Evolutionary conservation across 768 basidiomycete genomes (phyloP).

Genomic region (Mycena kentingensis): DNA sequence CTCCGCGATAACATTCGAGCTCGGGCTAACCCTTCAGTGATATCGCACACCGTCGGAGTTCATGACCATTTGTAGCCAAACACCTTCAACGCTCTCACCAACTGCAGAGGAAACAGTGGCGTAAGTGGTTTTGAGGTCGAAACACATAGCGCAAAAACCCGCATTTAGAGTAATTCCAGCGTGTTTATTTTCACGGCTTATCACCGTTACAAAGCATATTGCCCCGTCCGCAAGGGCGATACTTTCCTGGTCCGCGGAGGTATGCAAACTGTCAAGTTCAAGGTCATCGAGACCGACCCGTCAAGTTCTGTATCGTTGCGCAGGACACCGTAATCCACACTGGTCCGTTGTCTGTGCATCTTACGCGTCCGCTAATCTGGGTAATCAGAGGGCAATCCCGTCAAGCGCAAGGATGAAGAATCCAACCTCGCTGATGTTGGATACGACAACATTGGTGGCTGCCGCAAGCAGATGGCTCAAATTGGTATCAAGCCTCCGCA

Average conservation of each 20-base stretch:
- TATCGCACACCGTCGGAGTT: no score
- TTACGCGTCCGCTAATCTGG: slow-evolving; percentile 4
- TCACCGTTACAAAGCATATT: slow-evolving; percentile 86
- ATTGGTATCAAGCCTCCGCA: slow-evolving; percentile 99
- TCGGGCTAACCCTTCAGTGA: no score
- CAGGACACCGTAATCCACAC: slow-evolving; percentile 98
- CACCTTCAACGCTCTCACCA: no score
- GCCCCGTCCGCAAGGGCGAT: slow-evolving; percentile 95
- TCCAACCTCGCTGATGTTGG: slow-evolving; percentile 95
- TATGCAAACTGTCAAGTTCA: slow-evolving; percentile 98
- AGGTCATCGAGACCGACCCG: slow-evolving; percentile 98
- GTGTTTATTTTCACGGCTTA: slow-evolving; percentile 99
- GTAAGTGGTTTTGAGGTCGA: no score
- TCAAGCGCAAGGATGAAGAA: slow-evolving; percentile 99
- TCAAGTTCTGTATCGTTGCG: slow-evolving; percentile 98
- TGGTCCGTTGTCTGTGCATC: slow-evolving; percentile 41
- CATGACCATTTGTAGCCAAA: no score
- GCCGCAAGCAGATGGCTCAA: slow-evolving; percentile 99
- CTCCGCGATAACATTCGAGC: no score
- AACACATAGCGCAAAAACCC: no score
- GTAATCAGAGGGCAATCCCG: slow-evolving; percentile 87
- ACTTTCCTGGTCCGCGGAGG: slow-evolving; percentile 99
- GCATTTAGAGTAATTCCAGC: slow-evolving; percentile 99
- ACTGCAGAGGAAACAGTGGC: no score
- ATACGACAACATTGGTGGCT: slow-evolving; percentile 99